phyloP scores from a whole-genome alignment of 495 filamentous ascomycete genomes.

The Tetracladium setigerum region DNA sequence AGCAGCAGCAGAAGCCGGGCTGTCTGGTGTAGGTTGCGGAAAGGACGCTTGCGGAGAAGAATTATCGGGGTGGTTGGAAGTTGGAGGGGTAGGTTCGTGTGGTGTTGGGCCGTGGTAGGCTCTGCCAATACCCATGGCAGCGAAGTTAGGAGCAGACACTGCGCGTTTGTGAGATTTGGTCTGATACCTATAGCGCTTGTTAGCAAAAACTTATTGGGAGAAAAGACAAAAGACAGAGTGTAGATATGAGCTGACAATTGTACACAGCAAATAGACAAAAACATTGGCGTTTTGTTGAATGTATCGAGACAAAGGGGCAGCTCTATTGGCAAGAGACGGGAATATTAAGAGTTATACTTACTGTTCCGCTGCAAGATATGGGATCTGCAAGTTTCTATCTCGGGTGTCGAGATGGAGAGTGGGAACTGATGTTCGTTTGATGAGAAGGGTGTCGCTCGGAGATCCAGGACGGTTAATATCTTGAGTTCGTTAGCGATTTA shows the following conservation, averaged over 20 bases:
- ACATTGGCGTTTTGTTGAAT: no score
- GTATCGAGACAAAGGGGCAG: no score
- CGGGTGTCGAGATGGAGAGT: conserved; percentile 10
- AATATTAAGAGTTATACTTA: no score
- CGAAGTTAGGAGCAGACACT: conserved; percentile 30
- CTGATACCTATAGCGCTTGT: no score
- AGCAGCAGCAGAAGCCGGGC: conserved; percentile 2
- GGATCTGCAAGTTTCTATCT: neutral
- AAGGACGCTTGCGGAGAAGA: conserved; percentile 9
- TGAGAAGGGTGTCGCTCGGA: conserved; percentile 22
- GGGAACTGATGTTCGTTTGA: conserved; percentile 14
- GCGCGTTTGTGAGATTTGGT: conserved; percentile 28
- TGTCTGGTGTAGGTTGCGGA: conserved; percentile 7
- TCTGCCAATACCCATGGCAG: conserved; percentile 2
- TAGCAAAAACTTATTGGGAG: no score
- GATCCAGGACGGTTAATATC: conserved; percentile 11
- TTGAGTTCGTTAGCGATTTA: neutral
- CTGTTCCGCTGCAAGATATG: no score
- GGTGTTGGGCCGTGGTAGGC: conserved; percentile 11
- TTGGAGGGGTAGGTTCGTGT: conserved; percentile 14
- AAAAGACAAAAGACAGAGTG: no score
- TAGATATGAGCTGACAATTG: no score
- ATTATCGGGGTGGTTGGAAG: conserved; percentile 17
- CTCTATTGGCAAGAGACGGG: no score
- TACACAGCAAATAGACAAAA: no score